Base-by-base conservation (phyloP, 371 early-diverging fungal species). In the Coemansia sp. region DNA sequence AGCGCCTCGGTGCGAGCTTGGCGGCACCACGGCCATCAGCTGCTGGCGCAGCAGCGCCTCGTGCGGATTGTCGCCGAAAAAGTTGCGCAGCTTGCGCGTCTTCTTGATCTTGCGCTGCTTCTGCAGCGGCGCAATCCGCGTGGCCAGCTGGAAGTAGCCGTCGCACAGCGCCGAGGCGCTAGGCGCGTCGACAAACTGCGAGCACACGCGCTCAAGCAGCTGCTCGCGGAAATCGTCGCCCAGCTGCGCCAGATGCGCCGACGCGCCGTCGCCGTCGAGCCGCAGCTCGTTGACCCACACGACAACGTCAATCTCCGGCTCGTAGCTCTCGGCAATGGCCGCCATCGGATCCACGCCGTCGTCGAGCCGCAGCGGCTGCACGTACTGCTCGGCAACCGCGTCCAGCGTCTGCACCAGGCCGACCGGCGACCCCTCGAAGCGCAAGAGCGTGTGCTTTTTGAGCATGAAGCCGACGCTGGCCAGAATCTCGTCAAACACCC, bases 251-350 rank as follows among this genome's bases (percentile, higher is more conserved):
- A 77, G 50, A n/a, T 44, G 51, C 8, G 77, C 34, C 14, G 55
- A 12, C 5, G 62, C 61, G n/a, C 39, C 16, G 43, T 50, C 51
- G 0, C 39, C 36, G 43, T 59, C 63, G 36, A 64, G 54, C n/a
- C 75, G 66, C 49, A 77, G 55, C 36, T 75, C 77, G 52, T 77
- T 77, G 55, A 77, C 75, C 77, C 77, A 77, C 16, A 77, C 65
- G 5, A 75, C 64, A 6, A 75, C 76, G 34, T 77, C 76, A 24
- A 77, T 66, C 51, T 77, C 75, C 2, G 75, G 75, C 61, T 58
- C 75, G 24, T 60, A 75, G 16, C 57, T 59, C 34, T 49, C 60
- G 8, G 68, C 75, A 14, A 75, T 67, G 4, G 67, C 74, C 0
- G 60, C 64, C 72, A 72, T 75, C 5, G 75, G 75, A 42, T 72